phyloP scores from a whole-genome alignment of 176 grass and related monocot species.

The Aegilops umbellulata region DNA sequence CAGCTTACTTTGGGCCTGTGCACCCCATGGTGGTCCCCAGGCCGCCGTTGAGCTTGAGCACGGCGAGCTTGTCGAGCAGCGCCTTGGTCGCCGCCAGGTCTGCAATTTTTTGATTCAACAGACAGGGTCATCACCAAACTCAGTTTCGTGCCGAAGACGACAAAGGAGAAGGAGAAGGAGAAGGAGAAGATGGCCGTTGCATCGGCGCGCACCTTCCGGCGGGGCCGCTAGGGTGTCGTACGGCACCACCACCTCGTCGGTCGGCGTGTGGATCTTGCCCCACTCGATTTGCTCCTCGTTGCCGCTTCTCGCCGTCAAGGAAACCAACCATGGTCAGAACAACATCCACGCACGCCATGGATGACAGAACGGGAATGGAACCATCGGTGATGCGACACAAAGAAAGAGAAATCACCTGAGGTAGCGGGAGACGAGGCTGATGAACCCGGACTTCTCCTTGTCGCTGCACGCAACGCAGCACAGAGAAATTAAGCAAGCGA shows the following conservation, averaged over 20 bases:
- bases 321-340: neutral
- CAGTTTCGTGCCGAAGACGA: neutral
- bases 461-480: slow-evolving; percentile 38
- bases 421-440: slow-evolving; percentile 82
- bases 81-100: slow-evolving; percentile 69
- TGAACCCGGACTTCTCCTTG: slow-evolving; percentile 88
- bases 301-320: slow-evolving; percentile 33
- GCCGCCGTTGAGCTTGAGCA: slow-evolving; percentile 95
- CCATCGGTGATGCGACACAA: neutral
- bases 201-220: slow-evolving; percentile 43
- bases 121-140: neutral
- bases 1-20: slow-evolving; percentile 80
- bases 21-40: slow-evolving; percentile 94
- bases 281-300: slow-evolving; percentile 86
- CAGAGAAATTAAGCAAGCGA: neutral
- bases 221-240: slow-evolving; percentile 67
- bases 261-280: slow-evolving; percentile 88
- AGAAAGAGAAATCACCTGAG: slow-evolving; percentile 49
- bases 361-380: neutral
- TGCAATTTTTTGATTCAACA: neutral
- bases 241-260: slow-evolving; percentile 83
- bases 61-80: slow-evolving; percentile 88
- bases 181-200: neutral
- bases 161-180: neutral
- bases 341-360: too few species aligned